Conservation (phyloP, 768 basidiomycete genomes). For the Boletus vermiculosoides region DNA sequence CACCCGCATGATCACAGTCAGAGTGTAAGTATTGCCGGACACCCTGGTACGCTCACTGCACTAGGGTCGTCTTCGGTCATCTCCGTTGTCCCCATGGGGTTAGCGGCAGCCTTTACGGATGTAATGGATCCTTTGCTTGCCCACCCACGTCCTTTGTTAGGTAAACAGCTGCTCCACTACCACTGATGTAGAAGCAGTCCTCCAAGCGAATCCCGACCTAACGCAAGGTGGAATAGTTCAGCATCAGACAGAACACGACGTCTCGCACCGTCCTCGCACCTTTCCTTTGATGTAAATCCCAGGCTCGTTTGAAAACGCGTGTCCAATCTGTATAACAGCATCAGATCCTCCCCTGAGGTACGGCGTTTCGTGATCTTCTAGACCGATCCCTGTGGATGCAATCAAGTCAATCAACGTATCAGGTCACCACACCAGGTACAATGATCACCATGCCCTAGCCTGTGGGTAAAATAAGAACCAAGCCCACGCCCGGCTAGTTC, state of each 20-base stretch:
- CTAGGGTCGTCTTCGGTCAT: conserved; percentile 10
- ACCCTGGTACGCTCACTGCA: neutral
- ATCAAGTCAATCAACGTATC: conserved; percentile 14
- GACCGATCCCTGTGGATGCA: conserved; percentile 63
- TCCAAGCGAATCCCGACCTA: conserved; percentile 80
- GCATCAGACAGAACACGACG: neutral
- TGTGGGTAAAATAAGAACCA: conserved; percentile 70
- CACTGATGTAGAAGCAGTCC: conserved; percentile 74
- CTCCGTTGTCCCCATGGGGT: conserved; percentile 21
- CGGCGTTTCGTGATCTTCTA: conserved; percentile 81
- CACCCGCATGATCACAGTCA: neutral
- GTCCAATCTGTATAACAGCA: conserved; percentile 56
- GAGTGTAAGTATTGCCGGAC: neutral
- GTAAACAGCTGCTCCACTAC: conserved; percentile 51
- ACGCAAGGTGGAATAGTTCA: conserved; percentile 16
- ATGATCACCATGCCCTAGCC: conserved; percentile 70
- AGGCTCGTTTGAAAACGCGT: conserved; percentile 83
- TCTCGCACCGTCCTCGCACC: conserved; percentile 33
- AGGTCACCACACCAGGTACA: conserved; percentile 6
- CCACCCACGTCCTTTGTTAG: conserved; percentile 69
- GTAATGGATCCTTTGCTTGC: conserved; percentile 41
- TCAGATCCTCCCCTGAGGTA: conserved; percentile 73
- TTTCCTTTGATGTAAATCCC: conserved; percentile 71
- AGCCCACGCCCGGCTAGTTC: conserved; percentile 45
- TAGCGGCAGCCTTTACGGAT: conserved; percentile 27